phyloP scores from a whole-genome alignment of 2,329 filamentous ascomycete genomes.

The Ascochyta koolunga region DNA sequence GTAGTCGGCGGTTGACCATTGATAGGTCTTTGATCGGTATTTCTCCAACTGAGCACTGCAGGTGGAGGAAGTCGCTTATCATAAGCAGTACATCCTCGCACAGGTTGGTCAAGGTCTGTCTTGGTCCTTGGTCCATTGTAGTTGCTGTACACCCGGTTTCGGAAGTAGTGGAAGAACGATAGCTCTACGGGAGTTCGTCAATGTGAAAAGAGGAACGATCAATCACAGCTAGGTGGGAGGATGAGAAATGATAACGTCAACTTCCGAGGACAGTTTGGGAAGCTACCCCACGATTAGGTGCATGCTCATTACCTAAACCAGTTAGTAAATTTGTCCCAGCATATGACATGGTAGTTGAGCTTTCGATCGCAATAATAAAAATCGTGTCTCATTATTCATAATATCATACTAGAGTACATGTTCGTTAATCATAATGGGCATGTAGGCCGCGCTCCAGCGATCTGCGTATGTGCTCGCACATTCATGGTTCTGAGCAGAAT shows the following conservation, averaged over 20 bases:
- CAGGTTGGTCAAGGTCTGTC: constrained; percentile 20
- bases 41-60: not conserved
- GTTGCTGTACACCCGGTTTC: not conserved
- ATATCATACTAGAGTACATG: constrained; percentile 6
- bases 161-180: not conserved
- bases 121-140: not conserved
- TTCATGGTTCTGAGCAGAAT: not conserved
- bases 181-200: not conserved
- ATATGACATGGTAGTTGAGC: not conserved
- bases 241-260: constrained; percentile 8
- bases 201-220: not conserved
- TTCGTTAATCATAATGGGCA: constrained; percentile 1
- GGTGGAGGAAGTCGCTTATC: constrained; percentile 19
- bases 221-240: not conserved
- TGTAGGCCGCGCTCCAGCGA: not conserved
- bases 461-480: not conserved
- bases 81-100: constrained; percentile 25
- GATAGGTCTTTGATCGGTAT: constrained; percentile 18
- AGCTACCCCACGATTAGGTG: constrained; percentile 17
- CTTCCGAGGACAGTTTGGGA: constrained; percentile 5
- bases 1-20: constrained; percentile 17
- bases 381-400: constrained; percentile 18
- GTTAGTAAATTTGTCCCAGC: not conserved
- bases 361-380: not conserved
- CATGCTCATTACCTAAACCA: constrained; percentile 7